Conservation (phyloP, 1,284 basidiomycete species). For the Kwoniella shivajii region DNA sequence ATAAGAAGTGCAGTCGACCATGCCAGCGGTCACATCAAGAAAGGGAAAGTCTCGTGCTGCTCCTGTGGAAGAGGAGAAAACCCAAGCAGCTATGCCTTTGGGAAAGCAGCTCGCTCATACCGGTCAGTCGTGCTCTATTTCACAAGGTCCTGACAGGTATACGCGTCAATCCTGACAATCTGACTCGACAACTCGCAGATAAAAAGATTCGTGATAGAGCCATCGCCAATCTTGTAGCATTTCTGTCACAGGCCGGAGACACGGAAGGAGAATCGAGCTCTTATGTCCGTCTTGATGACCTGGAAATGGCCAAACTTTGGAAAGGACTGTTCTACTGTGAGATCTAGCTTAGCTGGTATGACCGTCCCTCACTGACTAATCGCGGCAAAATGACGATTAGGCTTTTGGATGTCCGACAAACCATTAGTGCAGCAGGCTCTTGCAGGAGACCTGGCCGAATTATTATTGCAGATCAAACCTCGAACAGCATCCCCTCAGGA, state of each 20-base stretch:
- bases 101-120: slow-evolving; percentile 89
- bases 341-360: too few species aligned
- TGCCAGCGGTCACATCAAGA: slow-evolving; percentile 18
- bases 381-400: slow-evolving; percentile 59
- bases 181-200: slow-evolving; percentile 57
- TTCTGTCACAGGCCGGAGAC: slow-evolving; percentile 69
- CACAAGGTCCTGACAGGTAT: neutral
- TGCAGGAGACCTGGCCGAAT: slow-evolving; percentile 78
- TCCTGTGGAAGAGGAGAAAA: slow-evolving; percentile 23
- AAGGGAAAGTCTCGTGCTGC: slow-evolving; percentile 39
- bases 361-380: too few species aligned
- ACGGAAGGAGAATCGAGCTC: slow-evolving; percentile 38
- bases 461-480: slow-evolving; percentile 70
- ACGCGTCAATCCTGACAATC: neutral
- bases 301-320: slow-evolving; percentile 91
- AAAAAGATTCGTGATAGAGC: slow-evolving; percentile 89
- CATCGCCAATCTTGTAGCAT: slow-evolving; percentile 71
- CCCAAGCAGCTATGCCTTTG: slow-evolving; percentile 59
- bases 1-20: neutral
- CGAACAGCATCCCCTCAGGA: slow-evolving; percentile 17
- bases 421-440: slow-evolving; percentile 92
- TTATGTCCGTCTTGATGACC: slow-evolving; percentile 57
- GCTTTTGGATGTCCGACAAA: slow-evolving; percentile 99
- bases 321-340: slow-evolving; percentile 96
- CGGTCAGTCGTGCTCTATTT: slow-evolving; percentile 58